Percentiles rank a stretch among this genome's conserved stretches.
Conservation (phyloP, 1,284 basidiomycete species). For the Meripilus lineatus region DNA sequence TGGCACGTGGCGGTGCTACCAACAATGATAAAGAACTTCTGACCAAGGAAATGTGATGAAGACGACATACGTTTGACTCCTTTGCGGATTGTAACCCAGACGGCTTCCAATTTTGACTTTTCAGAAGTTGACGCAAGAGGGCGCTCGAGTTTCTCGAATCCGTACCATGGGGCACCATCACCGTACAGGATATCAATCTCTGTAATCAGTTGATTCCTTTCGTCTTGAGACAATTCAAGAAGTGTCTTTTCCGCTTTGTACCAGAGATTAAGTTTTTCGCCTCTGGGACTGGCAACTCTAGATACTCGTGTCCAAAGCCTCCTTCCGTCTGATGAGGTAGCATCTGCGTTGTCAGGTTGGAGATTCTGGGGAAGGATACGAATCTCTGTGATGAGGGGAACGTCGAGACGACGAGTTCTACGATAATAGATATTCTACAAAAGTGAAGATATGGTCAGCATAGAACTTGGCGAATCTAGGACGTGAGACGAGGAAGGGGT, state of each 20-base stretch:
- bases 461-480: too few relatives aligned
- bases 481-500: too few relatives aligned
- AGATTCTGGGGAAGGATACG: slow-evolving; percentile 48
- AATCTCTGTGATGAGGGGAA: slow-evolving; percentile 64
- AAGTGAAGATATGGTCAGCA: too few relatives aligned
- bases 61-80: slow-evolving; percentile 59
- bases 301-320: slow-evolving; percentile 52
- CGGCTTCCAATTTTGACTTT: slow-evolving; percentile 34
- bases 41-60: not conserved
- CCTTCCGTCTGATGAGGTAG: slow-evolving; percentile 23
- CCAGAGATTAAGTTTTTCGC: slow-evolving; percentile 57
- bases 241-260: slow-evolving; percentile 65
- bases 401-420: slow-evolving; percentile 74
- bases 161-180: slow-evolving; percentile 76
- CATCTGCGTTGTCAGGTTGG: slow-evolving; percentile 35
- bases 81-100: slow-evolving; percentile 54
- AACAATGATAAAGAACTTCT: not conserved
- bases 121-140: slow-evolving; percentile 41
- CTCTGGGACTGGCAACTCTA: slow-evolving; percentile 19
- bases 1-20: slow-evolving; percentile 61
- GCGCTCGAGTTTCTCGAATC: slow-evolving; percentile 70
- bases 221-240: slow-evolving; percentile 50
- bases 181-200: slow-evolving; percentile 88
- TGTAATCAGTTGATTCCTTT: slow-evolving; percentile 67
- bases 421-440: slow-evolving; percentile 81